phyloP scores from a whole-genome alignment of 78 protist species.

The Dictyostelium brefeldianum region DNA sequence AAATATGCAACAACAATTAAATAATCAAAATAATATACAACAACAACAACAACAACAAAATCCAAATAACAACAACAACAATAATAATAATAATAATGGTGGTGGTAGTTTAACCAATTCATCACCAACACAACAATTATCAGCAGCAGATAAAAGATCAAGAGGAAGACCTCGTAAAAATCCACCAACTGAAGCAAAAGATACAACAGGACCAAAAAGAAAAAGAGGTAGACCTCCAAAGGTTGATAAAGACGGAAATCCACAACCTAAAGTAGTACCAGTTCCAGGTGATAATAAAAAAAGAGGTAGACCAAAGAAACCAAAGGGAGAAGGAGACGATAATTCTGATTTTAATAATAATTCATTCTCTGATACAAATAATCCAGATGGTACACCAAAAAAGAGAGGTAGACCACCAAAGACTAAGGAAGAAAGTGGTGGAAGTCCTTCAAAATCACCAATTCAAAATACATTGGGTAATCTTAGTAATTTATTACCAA shows the following conservation, averaged over 20 bases:
- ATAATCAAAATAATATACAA: not conserved
- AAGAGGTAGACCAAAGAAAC: slow-evolving; percentile 77
- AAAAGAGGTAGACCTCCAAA: slow-evolving; percentile 77
- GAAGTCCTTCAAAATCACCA: not conserved
- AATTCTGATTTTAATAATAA: not conserved
- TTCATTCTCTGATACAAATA: not conserved
- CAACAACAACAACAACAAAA: not conserved
- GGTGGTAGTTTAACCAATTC: not conserved
- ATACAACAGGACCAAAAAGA: slow-evolving; percentile 52
- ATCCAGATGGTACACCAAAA: slow-evolving; percentile 6
- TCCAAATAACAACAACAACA: not conserved
- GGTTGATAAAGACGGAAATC: slow-evolving; percentile 66
- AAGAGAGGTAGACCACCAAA: slow-evolving; percentile 79
- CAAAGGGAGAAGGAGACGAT: slow-evolving; percentile 28
- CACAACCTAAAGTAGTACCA: slow-evolving; percentile 22
- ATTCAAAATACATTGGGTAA: not conserved
- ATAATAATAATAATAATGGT: not conserved
- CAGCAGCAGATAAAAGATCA: slow-evolving; percentile 43
- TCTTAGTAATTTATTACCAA: not conserved
- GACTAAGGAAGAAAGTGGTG: slow-evolving; percentile 5
- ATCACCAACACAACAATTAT: not conserved
- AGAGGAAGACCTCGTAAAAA: slow-evolving; percentile 76
- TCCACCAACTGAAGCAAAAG: slow-evolving; percentile 69
- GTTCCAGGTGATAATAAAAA: slow-evolving; percentile 46
- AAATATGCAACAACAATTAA: not conserved